Percentiles rank a stretch among this genome's conserved stretches.
Conservation (phyloP, 345 rosid genomes). For the Eucalyptus sp. region DNA sequence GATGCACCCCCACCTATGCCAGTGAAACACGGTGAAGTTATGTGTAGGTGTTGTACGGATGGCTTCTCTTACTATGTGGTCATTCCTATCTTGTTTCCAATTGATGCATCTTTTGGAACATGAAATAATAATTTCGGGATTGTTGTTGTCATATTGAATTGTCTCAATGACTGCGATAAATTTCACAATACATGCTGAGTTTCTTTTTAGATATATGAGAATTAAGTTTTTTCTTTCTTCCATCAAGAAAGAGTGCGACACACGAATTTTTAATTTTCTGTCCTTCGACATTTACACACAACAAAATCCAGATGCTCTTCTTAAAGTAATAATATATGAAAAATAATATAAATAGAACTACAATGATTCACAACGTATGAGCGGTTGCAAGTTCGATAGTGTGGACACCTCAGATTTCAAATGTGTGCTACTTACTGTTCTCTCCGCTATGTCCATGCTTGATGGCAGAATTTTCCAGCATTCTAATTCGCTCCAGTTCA, state of each 20-base stretch:
- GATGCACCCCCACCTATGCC: too few species aligned
- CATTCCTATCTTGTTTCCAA: background rate
- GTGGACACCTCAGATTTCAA: background rate
- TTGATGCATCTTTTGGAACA: background rate
- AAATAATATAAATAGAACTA: background rate
- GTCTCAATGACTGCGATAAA: background rate
- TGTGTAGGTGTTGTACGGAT: background rate
- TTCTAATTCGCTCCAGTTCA: background rate
- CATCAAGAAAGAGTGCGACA: background rate
- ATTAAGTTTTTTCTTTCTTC: background rate
- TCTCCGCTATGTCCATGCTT: background rate
- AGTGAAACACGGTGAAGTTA: too few species aligned
- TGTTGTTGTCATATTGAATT: background rate
- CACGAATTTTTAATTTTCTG: background rate
- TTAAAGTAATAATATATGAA: background rate
- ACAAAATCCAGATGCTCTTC: background rate
- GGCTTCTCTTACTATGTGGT: background rate
- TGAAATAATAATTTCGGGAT: background rate
- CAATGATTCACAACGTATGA: background rate
- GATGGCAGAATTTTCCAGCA: background rate
- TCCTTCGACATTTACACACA: background rate
- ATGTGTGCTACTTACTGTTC: background rate
- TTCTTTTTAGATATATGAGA: background rate
- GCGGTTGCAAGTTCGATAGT: background rate
- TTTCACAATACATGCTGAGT: background rate